A percentile compares a stretch with the other conserved stretches of the same genome.
Conservation (phyloP, 2,329 filamentous ascomycete genomes). For the Scytalidium lignicola region DNA sequence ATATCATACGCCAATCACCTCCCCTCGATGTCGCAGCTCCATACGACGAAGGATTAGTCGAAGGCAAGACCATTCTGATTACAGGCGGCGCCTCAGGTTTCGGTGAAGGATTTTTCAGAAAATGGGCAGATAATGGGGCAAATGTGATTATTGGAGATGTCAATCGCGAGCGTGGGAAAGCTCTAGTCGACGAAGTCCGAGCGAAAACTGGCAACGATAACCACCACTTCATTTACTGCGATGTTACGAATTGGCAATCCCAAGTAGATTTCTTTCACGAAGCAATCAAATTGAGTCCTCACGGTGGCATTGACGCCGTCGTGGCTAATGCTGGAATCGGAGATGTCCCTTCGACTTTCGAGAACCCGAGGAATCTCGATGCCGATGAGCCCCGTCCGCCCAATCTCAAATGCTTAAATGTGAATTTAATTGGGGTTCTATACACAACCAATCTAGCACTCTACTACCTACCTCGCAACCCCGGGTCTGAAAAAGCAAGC, state of each 20-base stretch:
- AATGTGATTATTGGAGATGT: conserved; percentile 61
- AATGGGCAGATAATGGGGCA: conserved; percentile 53
- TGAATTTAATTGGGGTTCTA: conserved; percentile 59
- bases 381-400: conserved; percentile 43
- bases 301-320: conserved; percentile 54
- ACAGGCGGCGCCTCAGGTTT: conserved; percentile 61
- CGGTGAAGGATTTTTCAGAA: conserved; percentile 47
- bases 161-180: conserved; percentile 46
- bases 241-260: conserved; percentile 60
- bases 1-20: conserved; percentile 17
- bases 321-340: conserved; percentile 64
- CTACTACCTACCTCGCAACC: conserved; percentile 50
- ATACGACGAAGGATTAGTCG: conserved; percentile 40
- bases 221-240: conserved; percentile 54
- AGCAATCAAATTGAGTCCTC: conserved; percentile 47
- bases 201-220: conserved; percentile 34
- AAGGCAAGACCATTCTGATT: conserved; percentile 54
- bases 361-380: conserved; percentile 35
- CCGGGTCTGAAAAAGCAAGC: conserved; percentile 31
- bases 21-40: conserved; percentile 41
- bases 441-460: conserved; percentile 63
- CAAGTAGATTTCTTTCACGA: conserved; percentile 59
- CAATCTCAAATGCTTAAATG: conserved; percentile 48
- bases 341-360: conserved; percentile 37
- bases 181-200: conserved; percentile 48